Conservation (phyloP, 495 filamentous ascomycete species). For the Arthonia radiata region DNA sequence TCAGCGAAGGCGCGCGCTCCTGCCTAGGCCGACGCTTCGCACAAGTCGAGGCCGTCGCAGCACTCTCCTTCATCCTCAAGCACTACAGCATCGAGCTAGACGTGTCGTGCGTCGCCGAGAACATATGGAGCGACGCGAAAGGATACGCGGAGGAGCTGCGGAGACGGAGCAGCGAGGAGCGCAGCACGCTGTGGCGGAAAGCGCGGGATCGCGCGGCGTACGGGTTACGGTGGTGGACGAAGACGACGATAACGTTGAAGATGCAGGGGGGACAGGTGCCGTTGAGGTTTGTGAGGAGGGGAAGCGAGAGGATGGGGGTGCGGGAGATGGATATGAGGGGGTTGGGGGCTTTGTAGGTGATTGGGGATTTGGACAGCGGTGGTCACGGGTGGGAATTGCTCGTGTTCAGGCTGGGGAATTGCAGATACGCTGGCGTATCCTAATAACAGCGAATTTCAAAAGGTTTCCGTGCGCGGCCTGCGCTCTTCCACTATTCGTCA, state of each 20-base stretch:
- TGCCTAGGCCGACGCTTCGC: slow-evolving; percentile 50
- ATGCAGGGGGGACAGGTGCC: slow-evolving; percentile 30
- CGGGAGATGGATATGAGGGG: too few species aligned
- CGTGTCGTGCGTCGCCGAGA: slow-evolving; percentile 10
- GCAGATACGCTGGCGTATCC: too few species aligned
- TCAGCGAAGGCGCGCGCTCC: slow-evolving; percentile 43
- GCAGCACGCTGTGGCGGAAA: slow-evolving; percentile 24
- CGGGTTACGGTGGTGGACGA: slow-evolving; percentile 21
- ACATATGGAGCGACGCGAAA: neutral
- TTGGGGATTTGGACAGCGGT: too few species aligned
- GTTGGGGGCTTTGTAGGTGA: too few species aligned
- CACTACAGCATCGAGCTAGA: slow-evolving; percentile 40
- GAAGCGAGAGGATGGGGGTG: slow-evolving; percentile 32
- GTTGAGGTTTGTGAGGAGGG: slow-evolving; percentile 34
- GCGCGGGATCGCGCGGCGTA: slow-evolving; percentile 23
- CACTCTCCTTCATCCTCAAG: slow-evolving; percentile 38
- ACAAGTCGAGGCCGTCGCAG: slow-evolving; percentile 49
- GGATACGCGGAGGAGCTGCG: slow-evolving; percentile 21
- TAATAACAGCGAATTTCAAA: too few species aligned
- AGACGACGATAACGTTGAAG: slow-evolving; percentile 35
- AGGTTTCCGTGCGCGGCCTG: too few species aligned
- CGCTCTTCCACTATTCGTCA: too few species aligned
- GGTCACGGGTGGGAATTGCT: too few species aligned
- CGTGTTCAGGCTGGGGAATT: too few species aligned
- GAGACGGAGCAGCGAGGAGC: slow-evolving; percentile 15